Conservation (phyloP, 495 filamentous ascomycete genomes). For the Aspergillus baeticus region DNA sequence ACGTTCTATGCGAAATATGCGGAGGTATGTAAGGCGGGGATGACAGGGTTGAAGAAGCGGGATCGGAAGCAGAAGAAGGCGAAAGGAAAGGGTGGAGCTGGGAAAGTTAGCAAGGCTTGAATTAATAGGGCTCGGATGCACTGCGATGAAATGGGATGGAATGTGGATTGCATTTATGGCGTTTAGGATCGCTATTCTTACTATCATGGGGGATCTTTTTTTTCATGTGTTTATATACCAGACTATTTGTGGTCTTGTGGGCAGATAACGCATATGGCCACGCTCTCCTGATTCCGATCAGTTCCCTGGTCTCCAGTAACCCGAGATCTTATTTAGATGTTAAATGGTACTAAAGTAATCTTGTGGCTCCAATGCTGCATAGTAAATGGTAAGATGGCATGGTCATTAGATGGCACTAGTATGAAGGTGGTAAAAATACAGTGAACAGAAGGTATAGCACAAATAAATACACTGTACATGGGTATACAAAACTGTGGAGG, state of each 20-base stretch:
- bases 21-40: slow-evolving; percentile 87
- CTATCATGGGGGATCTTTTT: background rate
- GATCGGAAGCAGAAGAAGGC: slow-evolving; percentile 82
- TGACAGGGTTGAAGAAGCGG: slow-evolving; percentile 87
- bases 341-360: too few species aligned
- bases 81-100: slow-evolving; percentile 62
- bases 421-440: slow-evolving; percentile 5
- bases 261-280: background rate
- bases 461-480: background rate
- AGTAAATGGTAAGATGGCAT: background rate
- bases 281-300: background rate
- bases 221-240: slow-evolving; percentile 3
- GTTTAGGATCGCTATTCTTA: slow-evolving; percentile 2
- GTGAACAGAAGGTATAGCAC: background rate
- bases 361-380: background rate
- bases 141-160: background rate
- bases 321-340: too few species aligned
- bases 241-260: slow-evolving; percentile 1
- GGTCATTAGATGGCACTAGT: slow-evolving; percentile 1
- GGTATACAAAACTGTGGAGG: slow-evolving; percentile 11
- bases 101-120: slow-evolving; percentile 50
- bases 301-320: background rate
- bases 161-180: slow-evolving; percentile 10
- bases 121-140: background rate
- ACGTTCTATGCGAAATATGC: slow-evolving; percentile 82